Percentiles rank a stretch among this genome's conserved stretches.
Conservation (phyloP, 2,329 filamentous ascomycete species). For the Daldinia sp. region DNA sequence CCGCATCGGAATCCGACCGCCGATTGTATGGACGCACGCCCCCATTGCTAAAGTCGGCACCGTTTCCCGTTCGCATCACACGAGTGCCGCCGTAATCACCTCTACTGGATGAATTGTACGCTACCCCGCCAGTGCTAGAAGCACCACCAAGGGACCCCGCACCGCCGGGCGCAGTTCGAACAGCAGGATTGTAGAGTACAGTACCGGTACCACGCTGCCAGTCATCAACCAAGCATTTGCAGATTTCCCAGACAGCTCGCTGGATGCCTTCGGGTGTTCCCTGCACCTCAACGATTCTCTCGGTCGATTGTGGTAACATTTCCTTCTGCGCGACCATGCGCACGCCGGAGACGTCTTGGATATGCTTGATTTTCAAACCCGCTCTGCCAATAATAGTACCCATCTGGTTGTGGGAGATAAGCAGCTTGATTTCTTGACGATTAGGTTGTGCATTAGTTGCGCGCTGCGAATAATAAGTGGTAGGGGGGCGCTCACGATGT, state of each 20-base stretch:
- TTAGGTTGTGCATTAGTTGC: slow-evolving; percentile 39
- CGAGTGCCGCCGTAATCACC: slow-evolving; percentile 70
- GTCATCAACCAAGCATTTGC: slow-evolving; percentile 97
- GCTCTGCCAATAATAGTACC: slow-evolving; percentile 97
- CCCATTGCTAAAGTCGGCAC: slow-evolving; percentile 94
- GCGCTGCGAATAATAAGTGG: not conserved
- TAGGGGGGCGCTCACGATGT: slow-evolving; percentile 75
- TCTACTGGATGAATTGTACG: slow-evolving; percentile 55
- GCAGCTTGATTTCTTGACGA: slow-evolving; percentile 84
- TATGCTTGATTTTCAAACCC: slow-evolving; percentile 99
- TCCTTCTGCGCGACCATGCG: slow-evolving; percentile 99
- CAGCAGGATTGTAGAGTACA: slow-evolving; percentile 95
- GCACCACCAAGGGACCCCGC: slow-evolving; percentile 51
- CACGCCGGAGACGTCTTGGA: slow-evolving; percentile 94
- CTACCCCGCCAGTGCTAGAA: slow-evolving; percentile 55
- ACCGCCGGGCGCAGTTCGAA: slow-evolving; percentile 78
- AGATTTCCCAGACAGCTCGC: slow-evolving; percentile 97
- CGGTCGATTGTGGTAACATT: slow-evolving; percentile 98
- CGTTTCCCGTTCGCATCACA: slow-evolving; percentile 95
- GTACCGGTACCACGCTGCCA: slow-evolving; percentile 97
- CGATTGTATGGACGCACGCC: slow-evolving; percentile 74
- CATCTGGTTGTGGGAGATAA: slow-evolving; percentile 99
- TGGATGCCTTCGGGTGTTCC: slow-evolving; percentile 95
- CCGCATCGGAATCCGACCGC: slow-evolving; percentile 84
- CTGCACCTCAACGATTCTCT: slow-evolving; percentile 96